Evolutionary conservation across 257 asterid genomes (phyloP).

Genomic region (Nicotiana tomentosiformis): DNA sequence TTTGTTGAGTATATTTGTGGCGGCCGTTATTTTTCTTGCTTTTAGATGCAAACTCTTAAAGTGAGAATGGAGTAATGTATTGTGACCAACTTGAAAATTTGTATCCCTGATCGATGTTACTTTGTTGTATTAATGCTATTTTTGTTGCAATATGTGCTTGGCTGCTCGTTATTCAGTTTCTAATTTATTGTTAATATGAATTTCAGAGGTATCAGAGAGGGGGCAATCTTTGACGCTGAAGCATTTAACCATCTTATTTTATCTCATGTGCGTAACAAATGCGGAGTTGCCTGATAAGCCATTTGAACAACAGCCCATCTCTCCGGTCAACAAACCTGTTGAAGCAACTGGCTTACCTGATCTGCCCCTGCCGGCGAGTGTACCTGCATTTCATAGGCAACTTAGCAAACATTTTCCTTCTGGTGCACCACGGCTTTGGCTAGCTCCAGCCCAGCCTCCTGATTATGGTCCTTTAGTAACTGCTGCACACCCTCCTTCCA

Average conservation of each 20-base stretch:
- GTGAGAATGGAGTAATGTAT: not conserved
- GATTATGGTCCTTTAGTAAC: slow-evolving; percentile 49
- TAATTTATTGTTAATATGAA: slow-evolving; percentile 12
- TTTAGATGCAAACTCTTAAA: not conserved
- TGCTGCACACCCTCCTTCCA: slow-evolving; percentile 48
- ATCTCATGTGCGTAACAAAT: slow-evolving; percentile 27
- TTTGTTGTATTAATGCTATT: not conserved
- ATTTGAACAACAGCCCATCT: slow-evolving; percentile 26
- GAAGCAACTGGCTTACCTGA: slow-evolving; percentile 29
- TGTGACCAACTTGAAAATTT: not conserved
- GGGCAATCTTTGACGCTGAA: slow-evolving; percentile 34
- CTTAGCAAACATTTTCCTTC: slow-evolving; percentile 27
- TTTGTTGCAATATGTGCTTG: not conserved
- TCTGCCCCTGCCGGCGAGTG: slow-evolving; percentile 34
- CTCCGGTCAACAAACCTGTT: slow-evolving; percentile 30
- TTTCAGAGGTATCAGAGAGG: slow-evolving; percentile 40
- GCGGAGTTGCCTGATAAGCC: slow-evolving; percentile 33
- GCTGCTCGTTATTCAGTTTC: not conserved
- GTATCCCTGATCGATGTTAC: not conserved
- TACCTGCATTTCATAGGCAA: slow-evolving; percentile 31
- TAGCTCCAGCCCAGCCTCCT: slow-evolving; percentile 41
- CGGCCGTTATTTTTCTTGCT: not conserved
- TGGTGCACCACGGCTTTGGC: slow-evolving; percentile 35
- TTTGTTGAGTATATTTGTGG: not conserved
- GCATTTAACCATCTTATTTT: slow-evolving; percentile 43